These are phyloP conservation scores for Exophiala bonariae DNA, from an alignment of 2,329 filamentous ascomycete species.

Conservation along the genomic window DNA sequence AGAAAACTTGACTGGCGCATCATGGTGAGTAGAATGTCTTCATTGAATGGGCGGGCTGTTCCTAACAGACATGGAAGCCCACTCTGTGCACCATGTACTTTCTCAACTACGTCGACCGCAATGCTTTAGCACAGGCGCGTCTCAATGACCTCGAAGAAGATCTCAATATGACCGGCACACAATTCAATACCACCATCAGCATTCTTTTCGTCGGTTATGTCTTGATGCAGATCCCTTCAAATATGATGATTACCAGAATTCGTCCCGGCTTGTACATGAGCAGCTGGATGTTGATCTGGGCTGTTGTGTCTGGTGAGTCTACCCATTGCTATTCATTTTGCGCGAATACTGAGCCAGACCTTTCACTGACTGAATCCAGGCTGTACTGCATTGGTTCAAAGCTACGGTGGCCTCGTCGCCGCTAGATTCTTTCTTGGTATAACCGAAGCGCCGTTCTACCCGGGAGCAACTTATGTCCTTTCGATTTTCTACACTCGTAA, in stretches of 20 bases:
- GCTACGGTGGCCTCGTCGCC: conserved; percentile 41
- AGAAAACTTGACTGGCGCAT: conserved; percentile 38
- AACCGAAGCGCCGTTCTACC: conserved; percentile 51
- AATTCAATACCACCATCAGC: conserved; percentile 33
- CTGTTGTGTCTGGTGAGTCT: conserved; percentile 29
- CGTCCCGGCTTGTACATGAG: conserved; percentile 47
- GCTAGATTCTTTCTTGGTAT: conserved; percentile 42
- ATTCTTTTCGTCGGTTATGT: conserved; percentile 28
- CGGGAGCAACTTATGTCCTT: conserved; percentile 29
- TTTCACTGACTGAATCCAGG: too few relatives aligned
- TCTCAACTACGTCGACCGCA: conserved; percentile 30
- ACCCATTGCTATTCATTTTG: too few relatives aligned
- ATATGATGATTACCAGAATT: conserved; percentile 33
- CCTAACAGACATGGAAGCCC: conserved; percentile 24
- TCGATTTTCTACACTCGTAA: conserved; percentile 55
- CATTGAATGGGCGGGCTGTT: neutral
- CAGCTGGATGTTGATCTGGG: conserved; percentile 35
- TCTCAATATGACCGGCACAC: conserved; percentile 28
- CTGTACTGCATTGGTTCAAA: conserved; percentile 36
- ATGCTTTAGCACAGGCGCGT: conserved; percentile 33
- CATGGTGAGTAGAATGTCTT: conserved; percentile 23
- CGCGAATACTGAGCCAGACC: too few relatives aligned
- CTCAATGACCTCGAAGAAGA: conserved; percentile 31
- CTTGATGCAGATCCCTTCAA: conserved; percentile 24
- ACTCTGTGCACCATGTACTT: conserved; percentile 38